phyloP scores from a whole-genome alignment of 495 filamentous ascomycete genomes.

The Cenococcum geophilum region DNA sequence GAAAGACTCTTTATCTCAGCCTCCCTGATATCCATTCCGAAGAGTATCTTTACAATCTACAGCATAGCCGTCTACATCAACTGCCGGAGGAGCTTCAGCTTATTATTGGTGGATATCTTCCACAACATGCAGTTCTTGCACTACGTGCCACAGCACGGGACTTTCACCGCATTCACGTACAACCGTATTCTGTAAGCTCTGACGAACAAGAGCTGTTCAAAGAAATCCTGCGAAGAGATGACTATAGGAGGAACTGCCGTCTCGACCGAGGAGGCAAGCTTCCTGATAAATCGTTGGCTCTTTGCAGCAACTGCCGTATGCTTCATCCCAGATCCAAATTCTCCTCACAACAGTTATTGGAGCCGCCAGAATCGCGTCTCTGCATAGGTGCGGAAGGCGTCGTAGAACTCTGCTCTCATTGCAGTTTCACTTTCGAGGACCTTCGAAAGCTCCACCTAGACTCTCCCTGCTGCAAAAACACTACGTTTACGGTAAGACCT shows the following conservation, averaged over 20 bases:
- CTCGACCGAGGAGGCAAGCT: not conserved
- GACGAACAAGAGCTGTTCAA: not conserved
- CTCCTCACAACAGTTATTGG: not conserved
- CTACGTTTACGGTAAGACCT: too few relatives aligned
- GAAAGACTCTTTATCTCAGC: too few relatives aligned
- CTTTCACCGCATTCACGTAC: not conserved
- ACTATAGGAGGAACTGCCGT: not conserved
- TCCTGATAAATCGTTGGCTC: not conserved
- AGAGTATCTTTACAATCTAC: not conserved
- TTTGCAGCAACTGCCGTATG: not conserved
- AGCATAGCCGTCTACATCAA: not conserved
- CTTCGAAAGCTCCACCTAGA: not conserved
- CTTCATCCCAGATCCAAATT: not conserved
- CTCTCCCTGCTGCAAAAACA: not conserved
- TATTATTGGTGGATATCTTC: not conserved
- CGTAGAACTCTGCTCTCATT: not conserved
- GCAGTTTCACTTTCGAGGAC: not conserved
- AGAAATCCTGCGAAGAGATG: not conserved
- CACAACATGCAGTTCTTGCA: not conserved
- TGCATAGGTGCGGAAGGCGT: not conserved
- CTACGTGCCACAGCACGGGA: not conserved
- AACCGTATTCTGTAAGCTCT: not conserved
- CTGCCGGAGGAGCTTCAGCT: not conserved
- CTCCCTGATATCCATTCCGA: not conserved
- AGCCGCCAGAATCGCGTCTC: not conserved